These are phyloP conservation scores for Alternaria tenuissima DNA, from an alignment of 2,329 filamentous ascomycete genomes.

Conservation along the genomic window DNA sequence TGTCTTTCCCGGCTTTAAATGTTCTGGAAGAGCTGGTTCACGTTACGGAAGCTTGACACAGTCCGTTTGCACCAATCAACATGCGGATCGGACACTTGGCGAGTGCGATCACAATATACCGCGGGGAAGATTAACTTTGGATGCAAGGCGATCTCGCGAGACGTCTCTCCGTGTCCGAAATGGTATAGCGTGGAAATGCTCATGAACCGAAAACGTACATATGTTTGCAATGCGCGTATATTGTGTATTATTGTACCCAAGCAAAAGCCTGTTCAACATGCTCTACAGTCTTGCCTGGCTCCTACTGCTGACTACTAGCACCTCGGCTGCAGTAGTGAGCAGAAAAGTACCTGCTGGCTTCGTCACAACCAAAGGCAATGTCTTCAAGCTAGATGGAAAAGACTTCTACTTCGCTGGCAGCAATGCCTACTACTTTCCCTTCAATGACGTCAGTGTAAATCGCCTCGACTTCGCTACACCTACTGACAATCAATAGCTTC, in stretches of 20 bases:
- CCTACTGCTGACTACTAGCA: constrained; percentile 26
- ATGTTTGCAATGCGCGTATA: background rate
- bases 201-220: background rate
- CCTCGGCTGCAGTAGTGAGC: constrained; percentile 23
- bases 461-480: background rate
- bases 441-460: constrained; percentile 55
- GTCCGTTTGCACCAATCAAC: constrained; percentile 19
- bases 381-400: constrained; percentile 64
- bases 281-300: constrained; percentile 10
- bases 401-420: constrained; percentile 66
- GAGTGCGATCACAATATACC: constrained; percentile 19
- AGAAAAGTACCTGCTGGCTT: constrained; percentile 49
- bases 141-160: constrained; percentile 1
- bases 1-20: background rate
- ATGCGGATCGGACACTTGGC: background rate
- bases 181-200: constrained; percentile 11
- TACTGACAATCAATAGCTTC: constrained; percentile 47
- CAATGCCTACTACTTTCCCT: constrained; percentile 66
- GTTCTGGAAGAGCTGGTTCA: constrained; percentile 17
- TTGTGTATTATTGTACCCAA: background rate
- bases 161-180: constrained; percentile 13
- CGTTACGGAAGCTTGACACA: constrained; percentile 6
- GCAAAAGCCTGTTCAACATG: constrained; percentile 5
- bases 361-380: constrained; percentile 59
- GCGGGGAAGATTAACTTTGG: background rate